A percentile compares a stretch with the other conserved stretches of the same genome.
phyloP scores from a whole-genome alignment of 2,329 filamentous ascomycete genomes.

The Xylariaceae sp. region DNA sequence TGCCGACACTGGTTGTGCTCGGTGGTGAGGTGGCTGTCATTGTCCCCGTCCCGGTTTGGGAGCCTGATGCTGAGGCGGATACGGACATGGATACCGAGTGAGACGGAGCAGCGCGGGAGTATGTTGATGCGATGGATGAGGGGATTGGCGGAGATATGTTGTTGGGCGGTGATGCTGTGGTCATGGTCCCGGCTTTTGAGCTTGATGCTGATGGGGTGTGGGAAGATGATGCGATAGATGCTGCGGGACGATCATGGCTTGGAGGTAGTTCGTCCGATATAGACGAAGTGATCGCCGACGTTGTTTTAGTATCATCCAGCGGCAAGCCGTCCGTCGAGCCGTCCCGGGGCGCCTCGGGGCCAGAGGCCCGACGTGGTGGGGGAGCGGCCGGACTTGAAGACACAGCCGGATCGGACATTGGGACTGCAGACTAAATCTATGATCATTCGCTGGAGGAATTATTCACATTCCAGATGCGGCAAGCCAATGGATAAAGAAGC shows the following conservation, averaged over 20 bases:
- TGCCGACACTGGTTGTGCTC: constrained; percentile 9
- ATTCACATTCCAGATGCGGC: not conserved
- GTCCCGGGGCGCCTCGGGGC: constrained; percentile 3
- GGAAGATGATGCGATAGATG: not conserved
- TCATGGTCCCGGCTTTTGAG: not conserved
- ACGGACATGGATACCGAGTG: constrained; percentile 10
- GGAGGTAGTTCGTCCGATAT: too few species aligned
- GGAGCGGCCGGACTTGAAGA: constrained; percentile 5
- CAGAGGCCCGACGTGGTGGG: constrained; percentile 8
- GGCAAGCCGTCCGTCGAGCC: too few species aligned
- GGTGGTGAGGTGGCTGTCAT: constrained; percentile 13
- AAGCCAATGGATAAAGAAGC: not conserved
- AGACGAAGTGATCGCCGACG: too few species aligned
- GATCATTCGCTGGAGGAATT: too few species aligned
- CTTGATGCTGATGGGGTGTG: not conserved
- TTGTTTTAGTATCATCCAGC: too few species aligned
- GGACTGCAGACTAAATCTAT: not conserved
- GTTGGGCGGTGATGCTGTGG: constrained; percentile 6
- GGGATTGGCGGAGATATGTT: constrained; percentile 6
- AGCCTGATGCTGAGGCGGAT: constrained; percentile 9
- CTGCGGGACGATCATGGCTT: not conserved
- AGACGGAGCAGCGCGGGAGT: not conserved
- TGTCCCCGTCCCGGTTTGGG: constrained; percentile 8
- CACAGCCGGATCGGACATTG: constrained; percentile 12
- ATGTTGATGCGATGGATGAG: constrained; percentile 7